phyloP scores from a whole-genome alignment of 208 protist genomes.

The Wallacemonas collosoma region DNA sequence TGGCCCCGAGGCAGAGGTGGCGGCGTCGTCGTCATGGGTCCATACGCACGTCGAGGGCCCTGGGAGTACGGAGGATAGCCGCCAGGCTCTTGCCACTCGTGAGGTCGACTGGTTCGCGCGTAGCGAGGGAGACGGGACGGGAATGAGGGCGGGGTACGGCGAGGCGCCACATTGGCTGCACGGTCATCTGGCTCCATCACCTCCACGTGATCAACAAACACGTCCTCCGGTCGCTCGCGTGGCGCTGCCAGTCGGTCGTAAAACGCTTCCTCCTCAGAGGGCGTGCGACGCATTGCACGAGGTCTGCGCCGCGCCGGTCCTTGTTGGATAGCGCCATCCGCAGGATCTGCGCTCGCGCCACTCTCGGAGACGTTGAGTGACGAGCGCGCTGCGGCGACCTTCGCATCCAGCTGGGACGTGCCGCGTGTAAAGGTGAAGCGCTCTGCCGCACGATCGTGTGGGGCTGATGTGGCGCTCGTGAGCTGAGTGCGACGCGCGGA shows the following conservation, averaged over 20 bases:
- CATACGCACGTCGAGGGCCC: not conserved
- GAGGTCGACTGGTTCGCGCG: too few species aligned
- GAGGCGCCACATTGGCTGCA: not conserved
- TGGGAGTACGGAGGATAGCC: not conserved
- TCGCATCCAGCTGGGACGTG: slow-evolving; percentile 26
- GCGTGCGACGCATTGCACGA: slow-evolving; percentile 24
- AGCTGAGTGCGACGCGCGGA: not conserved
- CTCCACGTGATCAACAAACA: slow-evolving; percentile 6
- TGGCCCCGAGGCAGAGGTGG: not conserved
- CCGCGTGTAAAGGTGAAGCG: slow-evolving; percentile 1
- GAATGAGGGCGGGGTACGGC: too few species aligned
- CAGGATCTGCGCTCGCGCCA: too few species aligned
- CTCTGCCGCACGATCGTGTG: not conserved
- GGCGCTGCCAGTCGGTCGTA: slow-evolving; percentile 47
- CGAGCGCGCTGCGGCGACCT: slow-evolving; percentile 21
- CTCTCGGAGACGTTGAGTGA: not conserved
- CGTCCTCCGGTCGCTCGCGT: slow-evolving; percentile 24
- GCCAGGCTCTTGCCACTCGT: too few species aligned
- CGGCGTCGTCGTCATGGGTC: not conserved
- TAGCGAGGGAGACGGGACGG: too few species aligned
- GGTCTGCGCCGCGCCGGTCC: slow-evolving; percentile 16
- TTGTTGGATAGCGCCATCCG: not conserved
- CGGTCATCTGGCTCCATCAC: not conserved
- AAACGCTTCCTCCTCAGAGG: slow-evolving; percentile 33
- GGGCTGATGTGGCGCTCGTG: not conserved